Evolutionary conservation across 176 grass and related monocot species (phyloP).

Genomic region (Eleusine indica): DNA sequence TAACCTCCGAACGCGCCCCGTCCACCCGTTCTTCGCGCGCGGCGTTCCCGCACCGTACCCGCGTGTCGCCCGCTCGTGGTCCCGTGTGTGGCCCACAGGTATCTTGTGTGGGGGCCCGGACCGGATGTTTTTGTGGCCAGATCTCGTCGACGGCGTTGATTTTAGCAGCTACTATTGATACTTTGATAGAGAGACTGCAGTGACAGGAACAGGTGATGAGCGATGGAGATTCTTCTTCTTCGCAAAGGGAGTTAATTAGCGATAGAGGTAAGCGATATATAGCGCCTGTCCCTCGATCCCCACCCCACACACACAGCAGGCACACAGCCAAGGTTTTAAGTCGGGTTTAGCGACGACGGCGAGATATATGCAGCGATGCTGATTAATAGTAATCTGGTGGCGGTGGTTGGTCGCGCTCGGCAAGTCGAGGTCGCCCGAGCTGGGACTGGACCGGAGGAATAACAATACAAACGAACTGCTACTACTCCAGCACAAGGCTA

Average conservation of each 20-base stretch:
- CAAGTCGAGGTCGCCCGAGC: conserved; percentile 25
- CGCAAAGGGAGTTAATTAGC: no score
- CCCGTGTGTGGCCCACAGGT: no score
- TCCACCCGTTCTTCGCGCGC: background rate
- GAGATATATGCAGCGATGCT: background rate
- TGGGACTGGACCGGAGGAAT: background rate
- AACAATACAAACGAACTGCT: background rate
- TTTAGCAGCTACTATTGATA: background rate
- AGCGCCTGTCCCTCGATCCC: background rate
- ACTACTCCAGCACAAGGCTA: background rate
- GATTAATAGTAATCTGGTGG: background rate
- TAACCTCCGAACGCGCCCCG: background rate
- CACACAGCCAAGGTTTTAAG: background rate
- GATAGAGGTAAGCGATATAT: background rate
- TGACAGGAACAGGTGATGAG: no score
- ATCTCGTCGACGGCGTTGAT: background rate
- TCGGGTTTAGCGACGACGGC: background rate
- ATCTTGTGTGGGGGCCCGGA: no score
- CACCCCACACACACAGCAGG: no score
- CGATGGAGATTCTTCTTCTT: no score
- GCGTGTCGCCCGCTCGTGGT: no score
- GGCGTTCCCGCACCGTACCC: background rate
- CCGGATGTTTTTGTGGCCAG: background rate
- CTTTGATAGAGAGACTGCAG: no score
- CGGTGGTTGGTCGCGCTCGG: background rate